Base-by-base conservation (phyloP, 805 yeast species). In the Candida xiaguanensis region DNA sequence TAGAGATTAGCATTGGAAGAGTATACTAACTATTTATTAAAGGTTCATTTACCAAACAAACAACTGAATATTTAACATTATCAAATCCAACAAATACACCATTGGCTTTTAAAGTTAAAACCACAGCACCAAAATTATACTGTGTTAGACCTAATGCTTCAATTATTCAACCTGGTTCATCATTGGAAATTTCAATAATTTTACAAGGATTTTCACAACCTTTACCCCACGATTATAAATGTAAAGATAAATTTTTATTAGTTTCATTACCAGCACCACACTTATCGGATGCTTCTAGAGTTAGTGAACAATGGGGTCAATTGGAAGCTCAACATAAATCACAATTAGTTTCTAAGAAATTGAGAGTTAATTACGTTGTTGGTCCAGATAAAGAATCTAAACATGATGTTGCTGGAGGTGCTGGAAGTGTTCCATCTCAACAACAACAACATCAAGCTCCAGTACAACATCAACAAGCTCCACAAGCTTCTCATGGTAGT, bases 141-240 rank as follows among this genome's bases (percentile, higher is more conserved):
- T 87, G 96, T 63, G 98, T 93, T 38, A 83, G 96, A 67, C 99
- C 99, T 46, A 93, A 90, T 62, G 91, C 97, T 43, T 79, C 93
- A 12, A 61, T 83, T 25, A 71, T 93, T 41, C 72, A 70, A 20
- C 90, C 98, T 11, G 93, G 95, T 25, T 76, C 77, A 48, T 61
- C 80, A 17, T 64, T 81, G 38, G 78, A 84, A 40, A 85, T 93
- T 38, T 77, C 90, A 34, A 82, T 93, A 52, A 87, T 88, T 52
- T 79, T 88, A 46, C 90, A 90, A 64, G 96, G 95, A 12, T 72
- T 85, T 50, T 67, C 80, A 39, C 79, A 80, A 52, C 91, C 86
- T 43, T 90, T 95, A 38, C 69, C 78, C 2, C 63, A 77, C 36
- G 88, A 80, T 55, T 78, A 74, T 65, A 83, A 82, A 63, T 85